Base-by-base conservation (phyloP, 2,329 filamentous ascomycete genomes). In the Fusarium nanum region DNA sequence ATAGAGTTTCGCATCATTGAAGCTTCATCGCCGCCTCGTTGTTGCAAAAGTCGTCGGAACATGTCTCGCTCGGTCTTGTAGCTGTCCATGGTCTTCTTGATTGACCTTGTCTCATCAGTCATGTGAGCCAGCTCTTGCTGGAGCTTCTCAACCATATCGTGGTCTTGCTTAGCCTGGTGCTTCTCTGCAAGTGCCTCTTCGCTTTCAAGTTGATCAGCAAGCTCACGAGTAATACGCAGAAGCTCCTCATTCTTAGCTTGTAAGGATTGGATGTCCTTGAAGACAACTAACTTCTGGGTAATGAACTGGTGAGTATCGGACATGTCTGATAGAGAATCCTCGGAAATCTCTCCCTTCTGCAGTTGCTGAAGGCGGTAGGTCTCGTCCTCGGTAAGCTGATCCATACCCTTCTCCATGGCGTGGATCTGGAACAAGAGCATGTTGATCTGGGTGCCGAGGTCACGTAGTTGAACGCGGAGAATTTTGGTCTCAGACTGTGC, bases 1-100 rank as follows among this genome's bases (percentile, higher is more conserved):
- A 92, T 81, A 20, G 92, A 92, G 73, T 91, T 89, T 3, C 91
- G 93, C 76, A 97, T 90, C 52, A 90, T 85, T 3, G 90, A 90
- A 18, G 87, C 86, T 44, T 91, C 83, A 64, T 94, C 91, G 14
- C 83, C 85, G 78, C 85, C 78, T 81, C 90, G 80, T 67, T 96
- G 92, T 72, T 95, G 92, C 30, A 98, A 87, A 84, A 98, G 94
- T 55, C 94, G 93, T 23, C 95, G 91, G 90, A 98, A 98, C 89
- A 98, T 98, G 78, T 99, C 95, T 67, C 96, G 91, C 82, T 99
- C 96, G 75, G 94, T 93, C 78, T 96, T 93, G 79, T 97, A 97
- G 78, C 93, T 97, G 83, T 97, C 93, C 69, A 94, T 92, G 60
- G 94, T 93, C 30, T 92, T 89, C 45, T 92, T 89, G 71, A 97